These are phyloP conservation scores for Huntiella decipiens DNA, from an alignment of 2,329 filamentous ascomycete species.

Conservation along the genomic window DNA sequence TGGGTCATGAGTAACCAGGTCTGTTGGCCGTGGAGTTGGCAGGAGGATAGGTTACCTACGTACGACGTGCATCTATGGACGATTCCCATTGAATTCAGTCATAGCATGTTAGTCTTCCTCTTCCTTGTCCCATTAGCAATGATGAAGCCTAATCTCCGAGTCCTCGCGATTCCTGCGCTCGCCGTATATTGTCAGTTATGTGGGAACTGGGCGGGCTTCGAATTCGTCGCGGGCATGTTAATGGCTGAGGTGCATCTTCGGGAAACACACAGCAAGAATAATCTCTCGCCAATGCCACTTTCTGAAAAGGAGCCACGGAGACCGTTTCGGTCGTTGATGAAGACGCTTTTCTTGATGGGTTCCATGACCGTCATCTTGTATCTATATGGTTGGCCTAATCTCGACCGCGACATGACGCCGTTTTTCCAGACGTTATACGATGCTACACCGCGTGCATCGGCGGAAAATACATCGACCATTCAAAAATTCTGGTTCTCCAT, in stretches of 20 bases:
- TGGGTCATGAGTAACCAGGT: slow-evolving; percentile 15
- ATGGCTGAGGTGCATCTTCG: slow-evolving; percentile 36
- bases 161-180: slow-evolving; percentile 23
- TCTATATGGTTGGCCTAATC: slow-evolving; percentile 10
- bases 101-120: slow-evolving; percentile 38
- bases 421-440: slow-evolving; percentile 28
- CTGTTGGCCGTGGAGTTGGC: slow-evolving; percentile 14
- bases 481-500: slow-evolving; percentile 35
- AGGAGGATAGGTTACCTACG: slow-evolving; percentile 7
- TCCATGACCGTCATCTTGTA: slow-evolving; percentile 18
- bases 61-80: slow-evolving; percentile 45
- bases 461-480: slow-evolving; percentile 26
- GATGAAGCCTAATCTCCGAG: slow-evolving; percentile 24
- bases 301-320: not conserved
- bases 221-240: slow-evolving; percentile 33
- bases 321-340: not conserved
- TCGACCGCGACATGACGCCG: slow-evolving; percentile 10
- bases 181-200: slow-evolving; percentile 21
- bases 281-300: slow-evolving; percentile 4
- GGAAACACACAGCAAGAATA: slow-evolving; percentile 10
- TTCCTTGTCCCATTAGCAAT: slow-evolving; percentile 30
- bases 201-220: slow-evolving; percentile 12
- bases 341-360: slow-evolving; percentile 3
- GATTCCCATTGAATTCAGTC: slow-evolving; percentile 40
- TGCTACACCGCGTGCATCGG: slow-evolving; percentile 26